Evolutionary conservation across 2,329 filamentous ascomycete genomes (phyloP).

Genomic region (Fusarium sp.): DNA sequence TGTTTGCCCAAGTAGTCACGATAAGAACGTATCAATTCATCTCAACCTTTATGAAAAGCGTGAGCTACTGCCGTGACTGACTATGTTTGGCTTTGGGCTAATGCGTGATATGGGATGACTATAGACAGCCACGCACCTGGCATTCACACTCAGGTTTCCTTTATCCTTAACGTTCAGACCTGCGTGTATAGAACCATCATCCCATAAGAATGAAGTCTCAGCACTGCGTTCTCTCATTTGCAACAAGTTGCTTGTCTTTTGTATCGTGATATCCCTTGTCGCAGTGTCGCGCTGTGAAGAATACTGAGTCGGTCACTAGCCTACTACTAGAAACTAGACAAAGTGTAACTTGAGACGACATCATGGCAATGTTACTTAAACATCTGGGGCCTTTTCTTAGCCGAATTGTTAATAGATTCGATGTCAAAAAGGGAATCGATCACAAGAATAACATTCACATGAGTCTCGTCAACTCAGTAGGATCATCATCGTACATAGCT

Average conservation of each 20-base stretch:
- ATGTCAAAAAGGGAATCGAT: too few relatives aligned
- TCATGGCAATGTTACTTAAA: not conserved
- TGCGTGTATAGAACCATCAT: too few relatives aligned
- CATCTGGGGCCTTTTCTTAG: not conserved
- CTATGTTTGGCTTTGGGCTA: not conserved
- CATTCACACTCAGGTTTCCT: too few relatives aligned
- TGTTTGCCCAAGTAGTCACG: slow-evolving; percentile 39
- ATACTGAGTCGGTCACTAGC: not conserved
- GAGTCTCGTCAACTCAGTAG: not conserved
- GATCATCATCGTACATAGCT: not conserved
- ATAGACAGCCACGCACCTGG: too few relatives aligned
- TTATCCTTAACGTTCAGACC: not conserved
- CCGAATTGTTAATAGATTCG: too few relatives aligned
- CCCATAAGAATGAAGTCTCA: too few relatives aligned
- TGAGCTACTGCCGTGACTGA: not conserved
- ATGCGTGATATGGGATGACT: not conserved
- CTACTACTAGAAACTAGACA: not conserved
- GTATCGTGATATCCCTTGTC: too few relatives aligned
- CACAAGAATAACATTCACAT: not conserved
- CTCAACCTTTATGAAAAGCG: not conserved
- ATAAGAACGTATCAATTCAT: slow-evolving; percentile 24
- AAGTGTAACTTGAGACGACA: too few relatives aligned
- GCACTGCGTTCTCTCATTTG: too few relatives aligned
- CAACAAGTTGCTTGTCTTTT: too few relatives aligned
- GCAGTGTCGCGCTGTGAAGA: too few relatives aligned